A percentile compares a stretch with the other conserved stretches of the same genome.
These are phyloP conservation scores for Prunus campanulata DNA, from an alignment of 306 rosid genomes.

Conservation along the genomic window DNA sequence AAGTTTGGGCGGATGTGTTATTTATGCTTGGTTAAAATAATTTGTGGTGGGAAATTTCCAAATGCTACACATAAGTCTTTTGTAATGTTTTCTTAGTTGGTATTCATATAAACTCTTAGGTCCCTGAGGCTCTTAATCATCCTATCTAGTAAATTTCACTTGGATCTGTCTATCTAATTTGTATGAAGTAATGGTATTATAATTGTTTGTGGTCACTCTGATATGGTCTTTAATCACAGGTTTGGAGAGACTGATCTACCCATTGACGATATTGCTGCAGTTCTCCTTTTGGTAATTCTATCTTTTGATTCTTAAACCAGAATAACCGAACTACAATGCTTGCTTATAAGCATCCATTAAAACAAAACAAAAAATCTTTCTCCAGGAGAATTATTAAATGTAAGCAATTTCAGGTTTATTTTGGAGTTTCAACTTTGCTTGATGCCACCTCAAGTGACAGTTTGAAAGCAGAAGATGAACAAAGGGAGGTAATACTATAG, in stretches of 20 bases:
- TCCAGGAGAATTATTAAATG: conserved; percentile 15
- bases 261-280: conserved; percentile 91
- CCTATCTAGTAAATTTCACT: neutral
- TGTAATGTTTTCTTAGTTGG: neutral
- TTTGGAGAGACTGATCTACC: conserved; percentile 90
- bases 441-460: conserved; percentile 82
- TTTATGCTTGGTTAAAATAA: conserved; percentile 7
- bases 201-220: conserved; percentile 19
- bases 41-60: conserved; percentile 6
- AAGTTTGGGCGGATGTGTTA: neutral
- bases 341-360: conserved; percentile 22
- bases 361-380: conserved; percentile 13
- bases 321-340: neutral
- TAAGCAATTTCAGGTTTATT: conserved; percentile 65
- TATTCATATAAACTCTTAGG: conserved; percentile 5
- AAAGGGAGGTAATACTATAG: conserved; percentile 71
- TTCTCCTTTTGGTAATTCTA: conserved; percentile 71
- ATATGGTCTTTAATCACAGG: conserved; percentile 50
- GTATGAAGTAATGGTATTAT: neutral
- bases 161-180: neutral
- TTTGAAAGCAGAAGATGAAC: conserved; percentile 85
- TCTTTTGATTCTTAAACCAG: neutral
- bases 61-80: neutral
- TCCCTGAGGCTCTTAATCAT: neutral
- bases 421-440: conserved; percentile 87